phyloP scores from a whole-genome alignment of 2,329 filamentous ascomycete genomes.

The Penicillium sumatraense region DNA sequence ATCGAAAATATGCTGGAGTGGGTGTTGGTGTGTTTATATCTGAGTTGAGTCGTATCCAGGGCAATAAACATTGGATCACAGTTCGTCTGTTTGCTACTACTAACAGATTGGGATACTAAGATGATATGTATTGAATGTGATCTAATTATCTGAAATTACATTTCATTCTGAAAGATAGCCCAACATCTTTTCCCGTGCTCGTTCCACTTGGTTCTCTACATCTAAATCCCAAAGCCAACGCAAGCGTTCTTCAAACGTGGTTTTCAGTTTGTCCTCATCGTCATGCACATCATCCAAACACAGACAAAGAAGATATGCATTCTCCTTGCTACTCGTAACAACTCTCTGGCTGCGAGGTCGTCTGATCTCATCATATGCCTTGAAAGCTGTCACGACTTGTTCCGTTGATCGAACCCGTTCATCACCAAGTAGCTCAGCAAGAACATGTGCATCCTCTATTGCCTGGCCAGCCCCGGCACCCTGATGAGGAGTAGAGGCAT shows the following conservation, averaged over 20 bases:
- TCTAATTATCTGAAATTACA: no score
- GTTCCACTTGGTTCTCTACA: constrained; percentile 32
- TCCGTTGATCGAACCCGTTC: constrained; percentile 27
- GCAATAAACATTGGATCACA: no score
- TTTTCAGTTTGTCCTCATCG: constrained; percentile 31
- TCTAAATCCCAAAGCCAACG: constrained; percentile 42
- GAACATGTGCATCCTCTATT: constrained; percentile 43
- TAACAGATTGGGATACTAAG: no score
- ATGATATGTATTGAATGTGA: no score
- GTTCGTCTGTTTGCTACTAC: no score
- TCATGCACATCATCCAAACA: constrained; percentile 30
- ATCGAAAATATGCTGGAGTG: not conserved
- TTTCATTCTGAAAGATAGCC: constrained; percentile 4
- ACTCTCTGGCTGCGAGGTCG: constrained; percentile 56
- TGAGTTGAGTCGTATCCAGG: no score
- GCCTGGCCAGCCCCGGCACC: constrained; percentile 45
- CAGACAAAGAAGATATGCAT: constrained; percentile 39
- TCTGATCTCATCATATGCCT: constrained; percentile 57
- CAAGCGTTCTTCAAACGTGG: constrained; percentile 29
- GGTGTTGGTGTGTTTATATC: no score
- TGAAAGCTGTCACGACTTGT: constrained; percentile 53
- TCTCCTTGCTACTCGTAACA: constrained; percentile 55
- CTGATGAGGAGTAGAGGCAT: constrained; percentile 44
- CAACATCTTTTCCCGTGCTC: constrained; percentile 25
- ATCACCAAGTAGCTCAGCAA: constrained; percentile 53